Conservation (phyloP, 1,139 yeast species). For the Suhomyces bolitotheri region DNA sequence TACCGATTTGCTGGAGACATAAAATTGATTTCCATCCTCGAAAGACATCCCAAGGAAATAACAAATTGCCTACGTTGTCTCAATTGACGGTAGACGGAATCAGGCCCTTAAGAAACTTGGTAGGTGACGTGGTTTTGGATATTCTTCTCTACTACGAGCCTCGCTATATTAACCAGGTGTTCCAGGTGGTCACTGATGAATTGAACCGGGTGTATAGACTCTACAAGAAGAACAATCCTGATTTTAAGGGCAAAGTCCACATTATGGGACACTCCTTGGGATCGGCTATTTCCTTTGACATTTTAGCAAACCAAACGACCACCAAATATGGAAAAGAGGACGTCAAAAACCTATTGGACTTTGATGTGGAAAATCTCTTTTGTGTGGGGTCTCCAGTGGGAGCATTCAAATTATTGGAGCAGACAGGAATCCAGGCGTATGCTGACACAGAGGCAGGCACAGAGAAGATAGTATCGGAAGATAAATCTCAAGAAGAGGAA, state of each 20-base stretch:
- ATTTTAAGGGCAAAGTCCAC: slow-evolving; percentile 76
- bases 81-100: slow-evolving; percentile 84
- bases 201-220: slow-evolving; percentile 66
- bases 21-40: slow-evolving; percentile 61
- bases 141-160: slow-evolving; percentile 84
- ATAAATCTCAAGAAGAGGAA: background rate
- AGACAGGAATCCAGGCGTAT: slow-evolving; percentile 43
- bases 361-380: slow-evolving; percentile 74
- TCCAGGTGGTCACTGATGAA: slow-evolving; percentile 65
- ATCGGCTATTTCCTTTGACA: slow-evolving; percentile 79
- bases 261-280: slow-evolving; percentile 91
- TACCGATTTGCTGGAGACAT: slow-evolving; percentile 81
- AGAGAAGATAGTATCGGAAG: slow-evolving; percentile 1
- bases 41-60: slow-evolving; percentile 30
- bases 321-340: slow-evolving; percentile 21
- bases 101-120: slow-evolving; percentile 68
- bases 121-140: slow-evolving; percentile 87
- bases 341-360: slow-evolving; percentile 45
- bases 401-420: slow-evolving; percentile 70
- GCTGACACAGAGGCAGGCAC: background rate
- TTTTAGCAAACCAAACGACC: slow-evolving; percentile 55
- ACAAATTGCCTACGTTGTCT: slow-evolving; percentile 58
- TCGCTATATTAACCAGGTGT: slow-evolving; percentile 59
- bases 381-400: slow-evolving; percentile 91
- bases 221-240: slow-evolving; percentile 66